These are phyloP conservation scores for Thelonectria rubi DNA, from an alignment of 2,329 filamentous ascomycete genomes.

Conservation along the genomic window DNA sequence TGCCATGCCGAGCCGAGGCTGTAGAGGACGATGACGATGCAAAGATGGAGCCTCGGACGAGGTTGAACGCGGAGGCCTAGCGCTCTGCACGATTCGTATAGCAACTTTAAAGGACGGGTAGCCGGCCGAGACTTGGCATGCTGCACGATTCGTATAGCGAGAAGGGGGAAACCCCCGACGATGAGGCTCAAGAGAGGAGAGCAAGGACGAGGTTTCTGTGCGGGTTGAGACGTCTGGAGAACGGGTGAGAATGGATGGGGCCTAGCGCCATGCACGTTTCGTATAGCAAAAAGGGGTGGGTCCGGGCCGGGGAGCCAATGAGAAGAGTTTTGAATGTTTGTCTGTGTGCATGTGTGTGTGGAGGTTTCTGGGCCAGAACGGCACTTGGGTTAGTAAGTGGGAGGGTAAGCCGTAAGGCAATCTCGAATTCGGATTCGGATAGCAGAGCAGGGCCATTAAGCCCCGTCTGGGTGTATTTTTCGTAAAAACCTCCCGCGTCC, in stretches of 20 bases:
- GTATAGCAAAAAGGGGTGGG: slow-evolving; percentile 34
- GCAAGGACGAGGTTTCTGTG: not conserved
- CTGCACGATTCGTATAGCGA: slow-evolving; percentile 25
- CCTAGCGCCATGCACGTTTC: slow-evolving; percentile 42
- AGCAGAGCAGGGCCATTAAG: not conserved
- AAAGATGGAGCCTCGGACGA: not conserved
- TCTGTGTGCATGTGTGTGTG: not conserved
- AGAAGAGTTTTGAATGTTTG: not conserved
- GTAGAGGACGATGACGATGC: not conserved
- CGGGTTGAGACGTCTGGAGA: not conserved
- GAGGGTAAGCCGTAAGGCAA: not conserved
- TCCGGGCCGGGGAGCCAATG: not conserved
- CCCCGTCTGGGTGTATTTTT: not conserved
- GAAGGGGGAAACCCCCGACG: not conserved
- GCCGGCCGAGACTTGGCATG: not conserved
- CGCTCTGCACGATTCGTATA: slow-evolving; percentile 27
- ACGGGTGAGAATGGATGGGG: slow-evolving; percentile 16
- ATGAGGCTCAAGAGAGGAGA: slow-evolving; percentile 7
- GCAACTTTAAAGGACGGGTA: not conserved
- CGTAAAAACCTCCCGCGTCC: slow-evolving; percentile 5
- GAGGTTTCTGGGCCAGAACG: too few species aligned
- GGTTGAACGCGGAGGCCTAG: slow-evolving; percentile 15
- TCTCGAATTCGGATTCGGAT: slow-evolving; percentile 22
- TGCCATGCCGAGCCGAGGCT: not conserved
- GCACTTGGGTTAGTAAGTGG: too few species aligned